Conservation (phyloP, 768 basidiomycete species). For the Boletellus ananas region DNA sequence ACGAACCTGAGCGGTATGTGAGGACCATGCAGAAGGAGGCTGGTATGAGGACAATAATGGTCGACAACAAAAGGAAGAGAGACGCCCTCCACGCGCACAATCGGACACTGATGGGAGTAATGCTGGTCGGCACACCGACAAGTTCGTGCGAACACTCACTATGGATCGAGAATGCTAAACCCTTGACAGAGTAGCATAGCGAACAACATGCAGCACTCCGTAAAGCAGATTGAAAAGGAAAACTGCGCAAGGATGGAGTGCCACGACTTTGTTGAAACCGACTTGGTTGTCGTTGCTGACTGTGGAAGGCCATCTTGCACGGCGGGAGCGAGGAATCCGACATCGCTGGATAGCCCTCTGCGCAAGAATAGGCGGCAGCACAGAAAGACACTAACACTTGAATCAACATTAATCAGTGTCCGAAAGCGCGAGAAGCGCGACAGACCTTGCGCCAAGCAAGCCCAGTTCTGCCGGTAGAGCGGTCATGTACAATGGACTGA, state of each 20-base stretch:
- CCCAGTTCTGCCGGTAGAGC: constrained; percentile 12
- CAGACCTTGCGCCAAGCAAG: constrained; percentile 20
- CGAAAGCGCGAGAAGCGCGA: background rate
- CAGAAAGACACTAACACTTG: constrained; percentile 50
- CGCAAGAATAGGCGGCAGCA: constrained; percentile 59
- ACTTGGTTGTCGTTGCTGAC: constrained; percentile 19
- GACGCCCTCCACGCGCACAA: constrained; percentile 68
- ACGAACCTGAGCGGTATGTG: constrained; percentile 37
- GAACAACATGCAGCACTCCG: constrained; percentile 73
- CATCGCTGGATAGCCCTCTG: constrained; percentile 54
- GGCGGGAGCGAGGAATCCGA: constrained; percentile 45
- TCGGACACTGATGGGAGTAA: constrained; percentile 43
- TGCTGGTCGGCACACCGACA: constrained; percentile 3
- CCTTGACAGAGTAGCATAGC: constrained; percentile 71
- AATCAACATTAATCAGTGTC: constrained; percentile 1
- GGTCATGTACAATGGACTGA: constrained; percentile 13
- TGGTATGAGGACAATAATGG: constrained; percentile 66
- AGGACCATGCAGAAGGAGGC: constrained; percentile 59
- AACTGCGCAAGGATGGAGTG: constrained; percentile 57
- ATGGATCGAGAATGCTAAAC: constrained; percentile 46
- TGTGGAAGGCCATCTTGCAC: constrained; percentile 23
- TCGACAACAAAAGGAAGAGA: constrained; percentile 52
- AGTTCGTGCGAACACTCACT: constrained; percentile 39
- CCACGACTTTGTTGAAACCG: constrained; percentile 28
- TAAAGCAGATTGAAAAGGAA: constrained; percentile 67